Base-by-base conservation (phyloP, 129 eudicot genomes). In the Flaveria bidentis region DNA sequence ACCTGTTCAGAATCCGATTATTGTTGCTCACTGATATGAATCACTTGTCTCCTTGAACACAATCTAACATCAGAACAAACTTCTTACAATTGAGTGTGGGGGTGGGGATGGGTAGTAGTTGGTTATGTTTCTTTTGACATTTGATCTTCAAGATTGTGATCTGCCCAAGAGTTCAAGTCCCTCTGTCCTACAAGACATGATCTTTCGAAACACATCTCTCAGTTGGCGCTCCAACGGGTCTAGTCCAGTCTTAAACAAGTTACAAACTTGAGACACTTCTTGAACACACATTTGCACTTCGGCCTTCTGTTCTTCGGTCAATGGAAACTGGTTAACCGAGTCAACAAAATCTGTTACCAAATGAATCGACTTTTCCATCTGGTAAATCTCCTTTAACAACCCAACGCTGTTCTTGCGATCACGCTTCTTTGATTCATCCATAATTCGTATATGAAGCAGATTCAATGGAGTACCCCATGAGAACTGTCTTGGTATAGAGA, bases 381-480 rank as follows among this genome's bases (percentile, higher is more conserved):
- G 83, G 76, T 76, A 71, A 49, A 92, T 90, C 81, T 92, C 98
- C 84, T 86, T 88, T 47, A 92, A 63, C 41, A 92, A 61, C 46
- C 96, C 98, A 41, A 73, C 75, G 0, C 87, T 82, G 64, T 88
- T 75, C 33, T 85, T 85, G 1, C 85, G 72, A 1, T 87, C 97
- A 16, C 86, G 82, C 78, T 85, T 92, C 87, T 90, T 92, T 46
- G 87, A 84, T 57, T 87, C 92, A 3, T 90, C 96, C 84, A 88
- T 60, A 12, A 92, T 86, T 79, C 92, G 84, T 53, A 79, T 78
- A 52, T 92, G 92, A 65, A 92, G 82, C 75, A 78, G 45, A 46
- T 78, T 79, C 9, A 90, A 53, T 0, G 96, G 91, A 42, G 88
- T 68, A 3, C 90, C 85, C 98, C 98, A 92, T 0, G 82, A 69